Base-by-base conservation (phyloP, 2,329 filamentous ascomycete genomes). In the Ophiostoma perfectum region DNA sequence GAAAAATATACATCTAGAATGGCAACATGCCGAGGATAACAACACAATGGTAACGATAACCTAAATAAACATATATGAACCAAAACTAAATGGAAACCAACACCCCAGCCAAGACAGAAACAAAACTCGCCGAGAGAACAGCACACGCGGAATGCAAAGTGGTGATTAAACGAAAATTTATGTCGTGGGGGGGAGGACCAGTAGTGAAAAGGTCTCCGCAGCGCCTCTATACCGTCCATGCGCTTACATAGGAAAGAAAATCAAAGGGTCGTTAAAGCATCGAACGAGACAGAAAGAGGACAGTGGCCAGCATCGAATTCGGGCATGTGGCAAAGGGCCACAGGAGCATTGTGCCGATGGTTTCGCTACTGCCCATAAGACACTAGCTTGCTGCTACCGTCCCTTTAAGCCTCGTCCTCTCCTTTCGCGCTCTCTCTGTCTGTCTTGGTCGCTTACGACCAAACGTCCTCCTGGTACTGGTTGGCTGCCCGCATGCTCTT, bases 401-500 rank as follows among this genome's bases (percentile, higher is more conserved):
- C 27, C 27, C 27, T 27, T 27, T 44, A 1, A 7, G 7, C 42
- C 42, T 44, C 42, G 42, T 44, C 7, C 42, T 44, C 42, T 8
- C 42, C 42, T 12, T 44, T 42, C 18, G 36, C 52, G 27, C 27
- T 27, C 27, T 27, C 27, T 27, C 27, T 27, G 27, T 2, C 27
- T 27, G 27, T 27, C 27, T 27, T 27, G 18, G 18, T 49, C 11
- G 66, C 42, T 80, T 80, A 89, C 77, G 86, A 90, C 88, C 88
- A 90, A 66, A 90, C 88, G 75, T 90, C 88, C 84, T 90, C 88
- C 88, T 99, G 96, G 83, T 99, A 99, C 79, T 95, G 92, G 79
- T 96, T 97, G 72, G 90, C 88, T 73, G 91, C 89, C 76, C 95
- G 89, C 94, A 99, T 97, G 74, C 89, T 89, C 86, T 98, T 99